These are phyloP conservation scores for Goniomonas avonlea DNA, from an alignment of 78 protist species.

Conservation along the genomic window DNA sequence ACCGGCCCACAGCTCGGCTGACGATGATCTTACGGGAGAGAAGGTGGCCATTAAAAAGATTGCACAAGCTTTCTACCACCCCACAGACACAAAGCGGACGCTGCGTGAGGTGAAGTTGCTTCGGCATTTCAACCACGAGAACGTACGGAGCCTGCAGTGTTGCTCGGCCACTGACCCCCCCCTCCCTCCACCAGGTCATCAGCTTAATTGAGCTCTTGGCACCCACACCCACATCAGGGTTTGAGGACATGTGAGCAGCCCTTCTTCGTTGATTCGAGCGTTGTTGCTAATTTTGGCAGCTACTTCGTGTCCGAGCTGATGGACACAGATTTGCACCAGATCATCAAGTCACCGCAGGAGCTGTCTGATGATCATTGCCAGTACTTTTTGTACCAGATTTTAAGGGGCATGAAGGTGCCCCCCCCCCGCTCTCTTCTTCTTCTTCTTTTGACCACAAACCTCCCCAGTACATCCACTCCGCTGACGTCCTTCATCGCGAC, in stretches of 20 bases:
- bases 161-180: too few species aligned
- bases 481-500: slow-evolving; percentile 83
- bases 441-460: too few species aligned
- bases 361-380: slow-evolving; percentile 89
- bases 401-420: too few species aligned
- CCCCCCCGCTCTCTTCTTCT: too few species aligned
- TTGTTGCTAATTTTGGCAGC: too few species aligned
- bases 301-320: slow-evolving; percentile 70
- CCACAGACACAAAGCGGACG: slow-evolving; percentile 81
- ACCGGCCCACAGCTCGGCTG: not conserved
- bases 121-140: slow-evolving; percentile 62
- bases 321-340: slow-evolving; percentile 89
- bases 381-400: slow-evolving; percentile 78
- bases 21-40: not conserved
- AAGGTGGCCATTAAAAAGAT: slow-evolving; percentile 90
- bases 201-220: slow-evolving; percentile 1
- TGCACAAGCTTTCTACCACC: slow-evolving; percentile 70
- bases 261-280: too few species aligned
- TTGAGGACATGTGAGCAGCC: slow-evolving; percentile 35
- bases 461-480: slow-evolving; percentile 91
- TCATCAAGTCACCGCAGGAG: slow-evolving; percentile 71
- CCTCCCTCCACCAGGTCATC: too few species aligned
- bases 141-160: too few species aligned
- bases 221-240: not conserved
- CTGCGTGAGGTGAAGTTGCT: slow-evolving; percentile 88